These are phyloP conservation scores for Alloteropsis semialata DNA, from an alignment of 176 grass and related monocot genomes.

Conservation along the genomic window DNA sequence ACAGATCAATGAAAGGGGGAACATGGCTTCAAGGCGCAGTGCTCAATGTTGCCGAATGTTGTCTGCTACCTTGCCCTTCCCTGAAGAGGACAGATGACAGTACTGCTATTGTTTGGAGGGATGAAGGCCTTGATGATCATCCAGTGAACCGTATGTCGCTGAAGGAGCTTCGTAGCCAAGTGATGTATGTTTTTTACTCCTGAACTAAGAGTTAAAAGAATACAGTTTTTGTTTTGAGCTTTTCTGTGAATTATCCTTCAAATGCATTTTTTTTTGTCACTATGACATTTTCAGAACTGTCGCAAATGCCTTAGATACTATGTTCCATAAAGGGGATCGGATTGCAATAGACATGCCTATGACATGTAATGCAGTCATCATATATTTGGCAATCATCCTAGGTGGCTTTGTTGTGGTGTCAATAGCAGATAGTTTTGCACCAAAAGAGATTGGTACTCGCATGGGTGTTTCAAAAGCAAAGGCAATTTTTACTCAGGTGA, in stretches of 20 bases:
- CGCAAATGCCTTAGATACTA: constrained; percentile 74
- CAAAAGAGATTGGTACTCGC: constrained; percentile 71
- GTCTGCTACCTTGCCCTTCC: constrained; percentile 60
- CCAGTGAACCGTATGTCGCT: constrained; percentile 70
- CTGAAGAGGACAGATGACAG: constrained; percentile 75
- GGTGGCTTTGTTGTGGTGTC: constrained; percentile 89
- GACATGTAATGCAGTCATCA: constrained; percentile 88
- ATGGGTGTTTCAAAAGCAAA: constrained; percentile 72
- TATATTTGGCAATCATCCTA: constrained; percentile 83
- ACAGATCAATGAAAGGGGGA: constrained; percentile 64
- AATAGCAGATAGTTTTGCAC: constrained; percentile 91
- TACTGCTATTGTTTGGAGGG: constrained; percentile 81
- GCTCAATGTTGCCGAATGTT: constrained; percentile 96
- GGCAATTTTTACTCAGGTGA: constrained; percentile 92
- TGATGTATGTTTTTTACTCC: constrained; percentile 53
- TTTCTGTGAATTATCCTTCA: not conserved
- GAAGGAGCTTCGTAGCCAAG: constrained; percentile 73
- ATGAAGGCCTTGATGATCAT: constrained; percentile 73
- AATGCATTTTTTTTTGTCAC: not conserved
- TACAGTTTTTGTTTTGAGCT: not conserved
- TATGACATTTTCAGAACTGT: constrained; percentile 52
- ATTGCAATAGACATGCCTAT: constrained; percentile 98
- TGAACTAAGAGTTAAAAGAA: constrained; percentile 4
- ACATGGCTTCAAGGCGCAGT: constrained; percentile 70
- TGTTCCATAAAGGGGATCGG: constrained; percentile 72